Evolutionary conservation across 345 rosid species (phyloP).

Genomic region (Populus davidiana): DNA sequence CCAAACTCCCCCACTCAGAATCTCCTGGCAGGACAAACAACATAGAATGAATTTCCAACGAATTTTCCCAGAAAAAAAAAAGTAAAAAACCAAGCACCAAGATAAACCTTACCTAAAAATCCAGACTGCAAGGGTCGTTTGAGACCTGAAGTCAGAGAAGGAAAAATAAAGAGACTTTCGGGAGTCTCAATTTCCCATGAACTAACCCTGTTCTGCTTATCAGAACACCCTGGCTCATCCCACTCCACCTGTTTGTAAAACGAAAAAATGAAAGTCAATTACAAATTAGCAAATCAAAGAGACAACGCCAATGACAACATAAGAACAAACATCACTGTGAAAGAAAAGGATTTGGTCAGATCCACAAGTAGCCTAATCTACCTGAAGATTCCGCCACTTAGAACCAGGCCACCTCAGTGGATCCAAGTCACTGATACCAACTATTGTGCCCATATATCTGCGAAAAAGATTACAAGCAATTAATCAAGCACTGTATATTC

Average conservation of each 20-base stretch:
- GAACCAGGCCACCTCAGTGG: conserved; percentile 97
- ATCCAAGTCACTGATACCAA: conserved; percentile 80
- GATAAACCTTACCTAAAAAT: conserved; percentile 47
- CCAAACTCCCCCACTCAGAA: conserved; percentile 78
- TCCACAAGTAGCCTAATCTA: conserved; percentile 11
- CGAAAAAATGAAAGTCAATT: background rate
- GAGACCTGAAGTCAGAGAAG: conserved; percentile 87
- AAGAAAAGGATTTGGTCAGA: conserved; percentile 1
- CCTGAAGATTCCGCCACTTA: conserved; percentile 99
- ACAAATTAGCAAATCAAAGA: background rate
- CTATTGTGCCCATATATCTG: conserved; percentile 97
- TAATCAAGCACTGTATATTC: background rate
- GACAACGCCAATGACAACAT: background rate
- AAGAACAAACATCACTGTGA: background rate
- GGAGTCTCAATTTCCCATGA: conserved; percentile 99
- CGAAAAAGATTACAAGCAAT: conserved; percentile 1
- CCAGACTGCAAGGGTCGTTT: conserved; percentile 75
- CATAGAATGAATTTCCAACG: background rate
- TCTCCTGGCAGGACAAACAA: conserved; percentile 43
- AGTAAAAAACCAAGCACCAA: background rate
- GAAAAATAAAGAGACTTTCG: conserved; percentile 94
- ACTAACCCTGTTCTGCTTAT: conserved; percentile 88
- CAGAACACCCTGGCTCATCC: conserved; percentile 97
- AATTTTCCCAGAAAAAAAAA: background rate
- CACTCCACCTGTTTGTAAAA: conserved; percentile 67